These are phyloP conservation scores for Carex pumila DNA, from an alignment of 176 grass and related monocot genomes.

Conservation along the genomic window DNA sequence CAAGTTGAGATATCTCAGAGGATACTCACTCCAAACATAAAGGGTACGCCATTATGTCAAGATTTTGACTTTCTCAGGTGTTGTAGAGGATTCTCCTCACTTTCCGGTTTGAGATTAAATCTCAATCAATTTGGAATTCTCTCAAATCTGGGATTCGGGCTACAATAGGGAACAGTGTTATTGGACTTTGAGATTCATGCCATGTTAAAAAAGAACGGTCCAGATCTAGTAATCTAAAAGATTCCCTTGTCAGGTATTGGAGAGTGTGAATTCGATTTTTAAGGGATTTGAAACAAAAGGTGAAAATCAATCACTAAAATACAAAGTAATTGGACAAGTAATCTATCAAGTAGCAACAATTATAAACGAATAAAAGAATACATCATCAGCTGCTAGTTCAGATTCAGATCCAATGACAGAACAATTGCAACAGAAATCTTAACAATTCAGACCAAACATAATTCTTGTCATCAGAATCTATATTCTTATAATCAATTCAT, in stretches of 20 bases:
- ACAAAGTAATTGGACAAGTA: neutral
- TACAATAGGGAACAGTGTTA: too few species aligned
- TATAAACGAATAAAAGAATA: slow-evolving; percentile 11
- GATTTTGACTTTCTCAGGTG: neutral
- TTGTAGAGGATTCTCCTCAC: too few species aligned
- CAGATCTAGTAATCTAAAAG: too few species aligned
- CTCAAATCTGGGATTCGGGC: too few species aligned
- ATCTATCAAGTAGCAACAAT: neutral
- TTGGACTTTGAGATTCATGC: too few species aligned
- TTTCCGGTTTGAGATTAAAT: too few species aligned
- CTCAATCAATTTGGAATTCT: too few species aligned
- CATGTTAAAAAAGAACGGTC: too few species aligned
- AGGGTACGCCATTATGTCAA: neutral
- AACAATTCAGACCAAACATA: neutral
- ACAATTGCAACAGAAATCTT: neutral
- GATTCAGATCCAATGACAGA: neutral
- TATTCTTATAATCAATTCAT: neutral
- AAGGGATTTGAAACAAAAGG: neutral
- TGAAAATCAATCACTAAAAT: neutral
- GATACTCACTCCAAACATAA: too few species aligned
- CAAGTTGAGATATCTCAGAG: too few species aligned
- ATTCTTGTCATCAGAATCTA: neutral
- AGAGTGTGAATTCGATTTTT: too few species aligned
- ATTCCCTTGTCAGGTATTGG: too few species aligned
- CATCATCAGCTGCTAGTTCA: slow-evolving; percentile 8